These are phyloP conservation scores for Houttuynia cordata DNA, from an alignment of 164 flowering plant genomes.

Conservation along the genomic window DNA sequence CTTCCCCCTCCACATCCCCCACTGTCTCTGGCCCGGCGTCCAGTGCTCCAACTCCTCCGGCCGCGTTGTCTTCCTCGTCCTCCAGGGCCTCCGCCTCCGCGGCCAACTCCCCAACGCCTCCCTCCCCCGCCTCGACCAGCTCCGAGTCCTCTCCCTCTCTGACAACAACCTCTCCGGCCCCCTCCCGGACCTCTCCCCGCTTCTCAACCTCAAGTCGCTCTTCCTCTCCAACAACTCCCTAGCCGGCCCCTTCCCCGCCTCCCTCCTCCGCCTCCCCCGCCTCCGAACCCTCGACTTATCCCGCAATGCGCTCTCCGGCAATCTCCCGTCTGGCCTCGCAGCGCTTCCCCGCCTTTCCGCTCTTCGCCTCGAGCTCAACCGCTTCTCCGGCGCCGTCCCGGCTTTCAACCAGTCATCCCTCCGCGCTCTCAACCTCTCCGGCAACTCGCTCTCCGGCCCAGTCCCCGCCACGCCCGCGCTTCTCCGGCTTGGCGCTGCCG, in stretches of 20 bases:
- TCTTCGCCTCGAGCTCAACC: constrained; percentile 54
- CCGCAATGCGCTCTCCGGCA: constrained; percentile 46
- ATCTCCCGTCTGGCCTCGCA: constrained; percentile 31
- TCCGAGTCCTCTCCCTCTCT: constrained; percentile 64
- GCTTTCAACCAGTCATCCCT: constrained; percentile 63
- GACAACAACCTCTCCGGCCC: constrained; percentile 74
- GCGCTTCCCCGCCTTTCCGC: constrained; percentile 31
- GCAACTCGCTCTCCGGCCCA: constrained; percentile 52
- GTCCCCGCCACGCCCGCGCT: constrained; percentile 55
- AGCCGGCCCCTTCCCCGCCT: constrained; percentile 62
- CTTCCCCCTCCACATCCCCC: constrained; percentile 22
- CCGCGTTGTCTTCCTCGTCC: constrained; percentile 39
- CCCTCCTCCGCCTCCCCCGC: constrained; percentile 46
- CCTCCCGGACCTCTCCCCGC: constrained; percentile 63
- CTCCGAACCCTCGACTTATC: constrained; percentile 61
- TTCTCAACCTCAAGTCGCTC: constrained; percentile 56
- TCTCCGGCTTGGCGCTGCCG: constrained; percentile 23
- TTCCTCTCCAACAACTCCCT: constrained; percentile 62
- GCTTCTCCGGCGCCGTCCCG: constrained; percentile 65
- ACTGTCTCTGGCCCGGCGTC: constrained; percentile 68
- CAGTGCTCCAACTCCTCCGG: constrained; percentile 26
- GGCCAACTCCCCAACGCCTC: constrained; percentile 47
- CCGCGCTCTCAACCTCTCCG: constrained; percentile 51
- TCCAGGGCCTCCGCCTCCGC: constrained; percentile 30
- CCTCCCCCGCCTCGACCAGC: constrained; percentile 50